Evolutionary conservation across 2,329 filamentous ascomycete species (phyloP).

Genomic region (Talaromyces sp.): DNA sequence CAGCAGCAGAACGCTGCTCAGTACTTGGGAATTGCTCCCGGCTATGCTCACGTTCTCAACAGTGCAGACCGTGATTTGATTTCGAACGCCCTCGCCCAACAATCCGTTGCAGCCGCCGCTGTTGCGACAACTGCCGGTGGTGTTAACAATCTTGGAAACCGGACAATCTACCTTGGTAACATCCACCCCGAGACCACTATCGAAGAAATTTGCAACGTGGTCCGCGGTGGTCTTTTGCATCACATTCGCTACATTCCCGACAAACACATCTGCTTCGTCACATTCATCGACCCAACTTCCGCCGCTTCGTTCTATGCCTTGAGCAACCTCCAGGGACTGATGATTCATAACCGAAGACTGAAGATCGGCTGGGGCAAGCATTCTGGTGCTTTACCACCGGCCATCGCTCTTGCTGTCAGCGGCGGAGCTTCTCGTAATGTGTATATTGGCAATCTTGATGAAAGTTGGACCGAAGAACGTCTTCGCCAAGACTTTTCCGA

Average conservation of each 20-base stretch:
- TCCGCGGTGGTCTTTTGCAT: constrained; percentile 88
- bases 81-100: constrained; percentile 90
- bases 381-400: constrained; percentile 89
- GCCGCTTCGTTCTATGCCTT: constrained; percentile 96
- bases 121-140: constrained; percentile 95
- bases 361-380: constrained; percentile 99
- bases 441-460: constrained; percentile 95
- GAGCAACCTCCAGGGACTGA: constrained; percentile 93
- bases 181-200: constrained; percentile 99
- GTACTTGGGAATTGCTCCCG: constrained; percentile 93
- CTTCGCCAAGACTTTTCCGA: constrained; percentile 95
- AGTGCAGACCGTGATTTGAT: constrained; percentile 95
- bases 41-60: constrained; percentile 93
- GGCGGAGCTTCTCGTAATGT: constrained; percentile 97
- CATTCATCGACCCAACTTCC: constrained; percentile 96
- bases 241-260: constrained; percentile 99
- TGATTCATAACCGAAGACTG: constrained; percentile 96
- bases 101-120: constrained; percentile 92
- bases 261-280: constrained; percentile 99
- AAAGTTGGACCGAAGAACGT: constrained; percentile 94
- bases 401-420: constrained; percentile 91
- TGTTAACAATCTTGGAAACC: constrained; percentile 94
- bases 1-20: constrained; percentile 99
- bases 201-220: constrained; percentile 99
- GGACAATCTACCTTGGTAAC: constrained; percentile 96